Evolutionary conservation across 768 basidiomycete species (phyloP), one percentile per base, ranked within the genome.

Genomic region (Xanthoconium stramineum): DNA sequence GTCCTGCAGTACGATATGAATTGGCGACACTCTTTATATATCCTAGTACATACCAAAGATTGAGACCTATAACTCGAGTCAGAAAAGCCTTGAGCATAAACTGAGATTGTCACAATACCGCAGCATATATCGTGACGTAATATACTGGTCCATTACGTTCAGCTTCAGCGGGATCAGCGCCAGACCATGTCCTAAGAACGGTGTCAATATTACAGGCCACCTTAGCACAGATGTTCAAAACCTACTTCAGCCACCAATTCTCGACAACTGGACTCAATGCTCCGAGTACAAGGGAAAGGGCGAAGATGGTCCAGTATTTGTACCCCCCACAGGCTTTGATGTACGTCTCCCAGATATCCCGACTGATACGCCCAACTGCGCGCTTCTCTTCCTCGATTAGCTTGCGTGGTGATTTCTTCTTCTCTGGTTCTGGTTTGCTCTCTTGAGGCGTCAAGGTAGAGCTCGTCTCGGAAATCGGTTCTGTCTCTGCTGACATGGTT

Each of bases 371-470:
- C 5, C 89, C 89, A 42, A 84, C 83, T 1, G 86, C 88, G n/a
- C 89, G 80, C 57, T 80, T 83, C 68, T 91, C 89, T 63, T 91
- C 90, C 63, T 96, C 93, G 7, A 95, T 75, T 45, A 95, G 79
- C 68, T 94, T 95, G 37, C 91, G 79, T 0, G 93, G 88, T 1
- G 78, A 65, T 65, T 84, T 89, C 67, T 78, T 82, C 67, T 78
- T 82, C 56, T 71, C 67, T 11, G 67, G 57, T 24, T 75, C 75
- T n/a, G 70, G 65, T 3, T 74, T 71, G 20, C 54, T 72, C 19
- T 72, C 70, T 12, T 76, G 70, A 17, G 64, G 64, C 35, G 74
- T 64, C 14, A 75, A 60, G n/a, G 72, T 79, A 12, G 76, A 75
- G 4, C 71, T 75, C 12, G 76, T 74, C 63, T 83, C 79, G 45